Conservation (phyloP, 495 filamentous ascomycete species). For the Talaromyces thailandensis region DNA sequence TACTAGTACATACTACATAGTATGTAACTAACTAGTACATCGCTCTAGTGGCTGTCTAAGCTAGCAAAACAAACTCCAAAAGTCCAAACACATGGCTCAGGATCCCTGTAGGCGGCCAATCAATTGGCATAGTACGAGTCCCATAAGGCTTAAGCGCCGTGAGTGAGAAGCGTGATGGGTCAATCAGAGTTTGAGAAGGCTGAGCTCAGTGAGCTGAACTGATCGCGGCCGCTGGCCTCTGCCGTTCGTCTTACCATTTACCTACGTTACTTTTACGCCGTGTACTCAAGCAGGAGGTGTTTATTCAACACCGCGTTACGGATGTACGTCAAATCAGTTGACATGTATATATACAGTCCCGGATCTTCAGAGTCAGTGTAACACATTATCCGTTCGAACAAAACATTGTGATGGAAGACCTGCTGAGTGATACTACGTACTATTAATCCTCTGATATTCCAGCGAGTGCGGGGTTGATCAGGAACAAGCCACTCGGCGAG, state of each 20-base stretch:
- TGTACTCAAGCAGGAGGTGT: background rate
- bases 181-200: conserved; percentile 1
- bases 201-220: background rate
- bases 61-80: background rate
- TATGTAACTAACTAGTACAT: background rate
- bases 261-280: background rate
- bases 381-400: too few species aligned
- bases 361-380: too few species aligned
- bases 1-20: background rate
- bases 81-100: background rate
- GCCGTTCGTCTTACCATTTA: too few species aligned
- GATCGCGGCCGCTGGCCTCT: background rate
- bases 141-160: background rate
- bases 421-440: background rate
- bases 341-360: too few species aligned
- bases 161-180: background rate
- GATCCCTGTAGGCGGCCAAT: background rate
- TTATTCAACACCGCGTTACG: background rate
- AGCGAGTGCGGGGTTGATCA: background rate
- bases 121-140: background rate
- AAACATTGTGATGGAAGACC: too few species aligned
- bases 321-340: background rate
- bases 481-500: background rate
- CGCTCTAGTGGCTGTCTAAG: background rate
- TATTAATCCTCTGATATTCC: background rate